Conservation (phyloP, 805 yeast genomes). For the Kluyveromyces wickerhamii region DNA sequence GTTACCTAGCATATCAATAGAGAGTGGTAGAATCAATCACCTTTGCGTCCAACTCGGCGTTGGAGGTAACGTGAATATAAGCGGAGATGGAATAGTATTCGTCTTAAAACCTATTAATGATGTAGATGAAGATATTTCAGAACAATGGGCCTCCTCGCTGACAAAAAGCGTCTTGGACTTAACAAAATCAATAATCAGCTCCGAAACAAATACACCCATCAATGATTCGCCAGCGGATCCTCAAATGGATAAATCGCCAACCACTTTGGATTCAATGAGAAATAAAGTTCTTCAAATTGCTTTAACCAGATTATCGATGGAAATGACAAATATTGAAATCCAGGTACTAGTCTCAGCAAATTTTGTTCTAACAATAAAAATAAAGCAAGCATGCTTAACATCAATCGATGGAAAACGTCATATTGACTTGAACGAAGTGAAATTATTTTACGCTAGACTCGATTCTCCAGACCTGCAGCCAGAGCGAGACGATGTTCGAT, state of each 20-base stretch:
- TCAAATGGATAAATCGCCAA: not conserved
- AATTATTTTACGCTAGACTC: slow-evolving; percentile 1
- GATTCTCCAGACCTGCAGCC: not conserved
- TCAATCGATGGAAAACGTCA: not conserved
- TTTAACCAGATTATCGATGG: slow-evolving; percentile 48
- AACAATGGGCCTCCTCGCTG: slow-evolving; percentile 38
- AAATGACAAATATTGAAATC: slow-evolving; percentile 39
- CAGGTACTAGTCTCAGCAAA: slow-evolving; percentile 41
- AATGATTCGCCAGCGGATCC: slow-evolving; percentile 8
- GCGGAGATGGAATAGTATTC: slow-evolving; percentile 48
- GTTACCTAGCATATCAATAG: slow-evolving; percentile 53
- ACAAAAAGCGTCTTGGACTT: slow-evolving; percentile 70
- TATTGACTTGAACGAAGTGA: slow-evolving; percentile 12
- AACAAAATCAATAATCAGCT: slow-evolving; percentile 40
- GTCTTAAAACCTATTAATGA: slow-evolving; percentile 21
- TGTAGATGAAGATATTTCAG: slow-evolving; percentile 19
- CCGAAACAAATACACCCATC: slow-evolving; percentile 13
- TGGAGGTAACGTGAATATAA: slow-evolving; percentile 61
- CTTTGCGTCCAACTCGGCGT: slow-evolving; percentile 55
- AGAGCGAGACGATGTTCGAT: slow-evolving; percentile 1
- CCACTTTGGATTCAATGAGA: slow-evolving; percentile 46
- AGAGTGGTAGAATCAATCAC: slow-evolving; percentile 52
- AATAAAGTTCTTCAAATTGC: slow-evolving; percentile 61
- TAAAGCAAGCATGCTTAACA: slow-evolving; percentile 16
- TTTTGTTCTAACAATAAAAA: slow-evolving; percentile 26